Percentiles rank a stretch among this genome's conserved stretches.
Conservation (phyloP, 2,329 filamentous ascomycete genomes). For the Sporothrix dimorphospora region DNA sequence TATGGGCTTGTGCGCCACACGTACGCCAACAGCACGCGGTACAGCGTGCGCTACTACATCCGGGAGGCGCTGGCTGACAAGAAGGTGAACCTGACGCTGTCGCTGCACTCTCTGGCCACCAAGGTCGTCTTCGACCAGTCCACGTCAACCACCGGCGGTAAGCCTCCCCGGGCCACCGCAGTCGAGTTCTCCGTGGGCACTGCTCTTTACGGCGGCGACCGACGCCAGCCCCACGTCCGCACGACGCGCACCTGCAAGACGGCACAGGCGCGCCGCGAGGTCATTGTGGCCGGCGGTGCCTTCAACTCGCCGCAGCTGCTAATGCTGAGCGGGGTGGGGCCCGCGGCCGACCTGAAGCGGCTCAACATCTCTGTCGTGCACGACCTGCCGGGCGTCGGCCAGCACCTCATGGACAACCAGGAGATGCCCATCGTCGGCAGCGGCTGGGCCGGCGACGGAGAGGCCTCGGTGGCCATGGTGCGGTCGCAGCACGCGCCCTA, state of each 20-base stretch:
- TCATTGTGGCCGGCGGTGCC: constrained; percentile 55
- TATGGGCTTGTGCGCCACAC: background rate
- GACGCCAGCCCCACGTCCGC: background rate
- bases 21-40: background rate
- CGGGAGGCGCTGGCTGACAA: background rate
- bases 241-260: background rate
- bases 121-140: background rate
- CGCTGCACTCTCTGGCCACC: background rate
- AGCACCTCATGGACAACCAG: constrained; percentile 53
- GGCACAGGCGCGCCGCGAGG: constrained; percentile 43
- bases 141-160: background rate
- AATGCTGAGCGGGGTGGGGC: constrained; percentile 43
- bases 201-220: background rate
- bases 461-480: background rate
- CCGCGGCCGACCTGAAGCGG: constrained; percentile 42
- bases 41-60: background rate
- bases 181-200: constrained; percentile 1
- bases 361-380: constrained; percentile 51
- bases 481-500: background rate
- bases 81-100: background rate
- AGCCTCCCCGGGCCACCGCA: background rate
- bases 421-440: constrained; percentile 37
- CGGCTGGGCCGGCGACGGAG: constrained; percentile 54
- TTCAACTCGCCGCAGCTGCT: constrained; percentile 57
- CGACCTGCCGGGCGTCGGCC: constrained; percentile 53